Conservation (phyloP, 495 filamentous ascomycete genomes). For the Aspergillus nidulans region DNA sequence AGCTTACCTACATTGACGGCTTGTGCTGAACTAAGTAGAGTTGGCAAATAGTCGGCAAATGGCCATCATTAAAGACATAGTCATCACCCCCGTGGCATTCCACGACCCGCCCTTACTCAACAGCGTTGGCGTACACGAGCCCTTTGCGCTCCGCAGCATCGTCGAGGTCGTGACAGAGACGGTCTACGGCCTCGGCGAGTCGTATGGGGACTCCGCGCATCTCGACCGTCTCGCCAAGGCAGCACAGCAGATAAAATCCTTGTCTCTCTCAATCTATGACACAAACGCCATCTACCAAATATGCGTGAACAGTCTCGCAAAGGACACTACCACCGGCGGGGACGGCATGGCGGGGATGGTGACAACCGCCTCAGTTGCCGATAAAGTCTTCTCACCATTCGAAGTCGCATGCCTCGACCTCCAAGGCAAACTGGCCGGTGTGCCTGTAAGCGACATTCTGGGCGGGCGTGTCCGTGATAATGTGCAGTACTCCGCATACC, state of each 20-base stretch:
- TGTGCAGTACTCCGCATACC: conserved; percentile 1
- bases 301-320: not conserved
- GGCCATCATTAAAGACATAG: not conserved
- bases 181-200: not conserved
- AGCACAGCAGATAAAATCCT: not conserved
- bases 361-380: not conserved
- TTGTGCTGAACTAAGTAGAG: too few species aligned
- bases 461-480: not conserved
- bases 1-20: too few species aligned
- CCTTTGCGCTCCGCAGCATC: not conserved
- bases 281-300: conserved; percentile 5
- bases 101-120: conserved; percentile 1
- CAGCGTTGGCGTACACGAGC: conserved; percentile 4
- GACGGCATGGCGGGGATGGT: conserved; percentile 2
- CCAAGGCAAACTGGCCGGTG: not conserved
- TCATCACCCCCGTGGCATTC: conserved; percentile 1
- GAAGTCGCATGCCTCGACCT: not conserved
- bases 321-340: not conserved
- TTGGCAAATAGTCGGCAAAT: not conserved
- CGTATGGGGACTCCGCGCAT: not conserved
- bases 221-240: not conserved
- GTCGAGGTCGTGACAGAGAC: not conserved
- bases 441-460: not conserved
- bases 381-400: conserved; percentile 3
- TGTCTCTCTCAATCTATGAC: not conserved